Evolutionary conservation across 192 early-diverging fungal species (phyloP).

Genomic region (Anaeromyces robustus): DNA sequence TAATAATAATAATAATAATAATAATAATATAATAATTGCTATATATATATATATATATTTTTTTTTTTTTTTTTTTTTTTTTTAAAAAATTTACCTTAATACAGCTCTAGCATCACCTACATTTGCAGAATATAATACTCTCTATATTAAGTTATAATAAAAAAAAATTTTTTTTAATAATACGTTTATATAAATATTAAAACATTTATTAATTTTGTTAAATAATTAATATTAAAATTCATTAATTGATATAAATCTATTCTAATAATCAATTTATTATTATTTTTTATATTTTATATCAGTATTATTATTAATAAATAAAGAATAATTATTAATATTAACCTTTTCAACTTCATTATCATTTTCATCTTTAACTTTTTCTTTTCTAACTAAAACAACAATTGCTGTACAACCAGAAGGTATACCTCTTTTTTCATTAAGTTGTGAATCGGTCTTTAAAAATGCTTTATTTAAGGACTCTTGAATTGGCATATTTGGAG

Average conservation of each 20-base stretch:
- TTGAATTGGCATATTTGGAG: constrained; percentile 43
- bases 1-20: too few species aligned
- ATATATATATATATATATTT: too few species aligned
- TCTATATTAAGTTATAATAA: constrained; percentile 13
- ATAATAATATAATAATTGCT: constrained; percentile 6
- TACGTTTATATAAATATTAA: too few species aligned
- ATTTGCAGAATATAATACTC: constrained; percentile 86
- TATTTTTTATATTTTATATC: too few species aligned
- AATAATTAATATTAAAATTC: too few species aligned
- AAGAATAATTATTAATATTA: background rate
- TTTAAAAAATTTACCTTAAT: constrained; percentile 33
- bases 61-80: too few species aligned
- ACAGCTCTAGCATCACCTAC: constrained; percentile 95
- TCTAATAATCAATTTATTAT: too few species aligned
- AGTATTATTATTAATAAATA: too few species aligned
- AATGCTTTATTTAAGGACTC: constrained; percentile 73
- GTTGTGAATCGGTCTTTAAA: constrained; percentile 59
- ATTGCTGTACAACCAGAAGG: constrained; percentile 86
- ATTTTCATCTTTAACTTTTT: constrained; percentile 13
- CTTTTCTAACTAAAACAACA: constrained; percentile 54
- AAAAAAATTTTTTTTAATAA: too few species aligned
- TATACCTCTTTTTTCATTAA: constrained; percentile 60
- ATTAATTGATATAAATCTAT: too few species aligned
- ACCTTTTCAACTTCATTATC: constrained; percentile 4
- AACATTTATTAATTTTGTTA: too few species aligned